A percentile compares a stretch with the other conserved stretches of the same genome.
Conservation (phyloP, 2,329 filamentous ascomycete genomes). For the Colletotrichum sp. region DNA sequence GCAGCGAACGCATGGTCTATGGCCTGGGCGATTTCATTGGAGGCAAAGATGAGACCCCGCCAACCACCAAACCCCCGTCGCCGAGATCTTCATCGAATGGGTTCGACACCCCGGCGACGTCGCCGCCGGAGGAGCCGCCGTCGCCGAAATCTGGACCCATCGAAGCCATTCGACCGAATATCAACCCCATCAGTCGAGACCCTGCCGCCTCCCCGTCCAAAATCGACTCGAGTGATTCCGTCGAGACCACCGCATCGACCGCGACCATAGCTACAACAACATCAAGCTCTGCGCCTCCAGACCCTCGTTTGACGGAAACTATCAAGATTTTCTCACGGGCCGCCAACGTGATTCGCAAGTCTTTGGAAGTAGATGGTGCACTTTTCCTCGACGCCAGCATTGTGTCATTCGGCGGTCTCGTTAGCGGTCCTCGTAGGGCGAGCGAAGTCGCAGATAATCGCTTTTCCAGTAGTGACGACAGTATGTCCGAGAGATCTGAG, state of each 20-base stretch:
- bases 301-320: slow-evolving; percentile 16
- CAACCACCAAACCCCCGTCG: not conserved
- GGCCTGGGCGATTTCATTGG: slow-evolving; percentile 42
- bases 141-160: not conserved
- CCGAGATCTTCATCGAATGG: not conserved
- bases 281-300: slow-evolving; percentile 15
- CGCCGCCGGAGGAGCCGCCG: not conserved
- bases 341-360: slow-evolving; percentile 45
- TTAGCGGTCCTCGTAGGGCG: slow-evolving; percentile 21
- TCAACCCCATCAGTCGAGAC: slow-evolving; percentile 3
- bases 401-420: slow-evolving; percentile 30
- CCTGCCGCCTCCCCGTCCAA: not conserved
- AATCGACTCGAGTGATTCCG: slow-evolving; percentile 13
- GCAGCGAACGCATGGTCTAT: slow-evolving; percentile 40
- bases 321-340: slow-evolving; percentile 45
- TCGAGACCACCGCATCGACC: slow-evolving; percentile 8
- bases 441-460: slow-evolving; percentile 19
- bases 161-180: slow-evolving; percentile 3
- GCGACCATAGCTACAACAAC: slow-evolving; percentile 14
- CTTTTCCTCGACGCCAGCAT: slow-evolving; percentile 26
- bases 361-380: slow-evolving; percentile 35
- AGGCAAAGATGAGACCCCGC: slow-evolving; percentile 24
- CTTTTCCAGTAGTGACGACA: slow-evolving; percentile 27
- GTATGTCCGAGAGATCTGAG: not conserved
- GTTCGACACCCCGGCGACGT: not conserved